Base-by-base conservation (phyloP, 345 rosid genomes). In the Camelina neglecta region DNA sequence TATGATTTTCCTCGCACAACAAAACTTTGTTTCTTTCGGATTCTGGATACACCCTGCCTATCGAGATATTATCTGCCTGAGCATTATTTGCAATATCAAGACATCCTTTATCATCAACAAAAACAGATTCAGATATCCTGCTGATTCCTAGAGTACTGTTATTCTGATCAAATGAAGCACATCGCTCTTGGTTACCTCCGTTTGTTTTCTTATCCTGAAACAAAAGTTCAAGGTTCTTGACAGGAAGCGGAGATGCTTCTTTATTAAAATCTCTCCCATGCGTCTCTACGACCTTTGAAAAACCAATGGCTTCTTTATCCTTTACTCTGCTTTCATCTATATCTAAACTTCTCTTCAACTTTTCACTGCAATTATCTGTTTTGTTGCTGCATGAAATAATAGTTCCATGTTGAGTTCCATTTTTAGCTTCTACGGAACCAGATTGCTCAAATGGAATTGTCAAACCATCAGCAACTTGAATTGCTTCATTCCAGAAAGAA, bases 401-500 rank as follows among this genome's bases (percentile, higher is more conserved):
- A 21, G 69, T 61, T 60, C 66, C 73, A 47, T 49, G 36, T 44
- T 71, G 81, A 69, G 71, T 44, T 31, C 60, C 44, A 79, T 54
- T 60, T 66, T 60, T 65, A 26, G 57, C 60, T 76, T 70, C 80
- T 67, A 79, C 77, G 11, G 74, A 83, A 69, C 71, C 49, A 65
- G 76, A 69, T 65, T 71, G 62, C 49, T 80, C 81, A 59, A 73
- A 51, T 79, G 82, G 86, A 64, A 71, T 67, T 79, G 79, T 73
- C 80, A 93, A 79, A 58, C 93, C 92, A 85, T 94, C 98, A 80
- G 95, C 98, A 81, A 94, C 75, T 80, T 85, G 85, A 82, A 94
- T 85, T 63, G 97, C 98, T 82, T 94, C 98, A 84, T 85, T 86
- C 98, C 98, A 94, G 79, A 94, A 94, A 70, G 90, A 86, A n/a